Evolutionary conservation across 2,329 filamentous ascomycete genomes (phyloP), one percentile per base, ranked within the genome.

Genomic region (Neonectria coccinea): DNA sequence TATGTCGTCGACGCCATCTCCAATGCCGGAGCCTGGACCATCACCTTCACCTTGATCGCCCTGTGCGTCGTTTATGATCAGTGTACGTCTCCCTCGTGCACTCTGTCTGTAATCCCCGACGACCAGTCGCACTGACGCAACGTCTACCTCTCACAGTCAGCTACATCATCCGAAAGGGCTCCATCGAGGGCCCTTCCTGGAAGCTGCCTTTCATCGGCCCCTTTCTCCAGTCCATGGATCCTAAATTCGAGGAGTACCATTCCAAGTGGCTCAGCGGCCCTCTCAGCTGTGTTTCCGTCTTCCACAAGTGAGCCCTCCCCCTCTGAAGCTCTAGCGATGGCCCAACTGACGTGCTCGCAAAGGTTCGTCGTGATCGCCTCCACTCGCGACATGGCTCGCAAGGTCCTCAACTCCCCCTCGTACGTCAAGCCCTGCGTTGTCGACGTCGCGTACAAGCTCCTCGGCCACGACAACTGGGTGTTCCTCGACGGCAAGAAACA

Each of bases 311-410:
- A 73, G 89, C 31, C 10, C 31, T 63, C 36, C 27, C 10, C 10
- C 27, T 20, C 20, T 12, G 29, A 16, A 12, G n/a, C 18, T n/a
- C 31, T 47, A 6, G 8, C 14, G 22, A 29, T 6, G 18, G n/a
- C 18, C 11, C 36, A 39, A 55, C 64, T 74, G 27, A 74, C 54
- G 42, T 8, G 36, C 4, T 44, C 6, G 16, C 9, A 20, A 18
- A 97, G 93, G 79, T 99, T 99, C 79, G 96, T 98, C 69, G 94
- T 99, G 62, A 97, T 99, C 78, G 95, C 94, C 36, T 97, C 94
- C 18, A 94, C 91, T 56, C 93, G 96, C 76, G 96, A 98, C 77
- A 93, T 98, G 88, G 92, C 95, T 63, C 92, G 95, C 74, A 98
- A 98, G 81, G 91, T 98, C 73, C 94, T 98, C 87, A 98, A 97